phyloP scores from a whole-genome alignment of 2,329 filamentous ascomycete species.

The Fusarium dimerum region DNA sequence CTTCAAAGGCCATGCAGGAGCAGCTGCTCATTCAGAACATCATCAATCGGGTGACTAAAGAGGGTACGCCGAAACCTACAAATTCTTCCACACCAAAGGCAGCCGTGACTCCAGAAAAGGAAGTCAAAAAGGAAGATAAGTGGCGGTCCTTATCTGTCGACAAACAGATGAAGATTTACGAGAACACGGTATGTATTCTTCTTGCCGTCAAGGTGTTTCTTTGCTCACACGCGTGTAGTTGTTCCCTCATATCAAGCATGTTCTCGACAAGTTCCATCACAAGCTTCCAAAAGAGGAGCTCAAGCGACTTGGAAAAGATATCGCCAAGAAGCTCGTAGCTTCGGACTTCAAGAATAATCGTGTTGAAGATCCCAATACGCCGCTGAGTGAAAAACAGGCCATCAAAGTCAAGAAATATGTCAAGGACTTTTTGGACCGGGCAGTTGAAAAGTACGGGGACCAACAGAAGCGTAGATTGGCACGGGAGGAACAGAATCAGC shows the following conservation, averaged over 20 bases:
- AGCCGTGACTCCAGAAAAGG: constrained; percentile 53
- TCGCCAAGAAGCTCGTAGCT: constrained; percentile 85
- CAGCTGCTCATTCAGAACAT: constrained; percentile 80
- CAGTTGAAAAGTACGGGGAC: constrained; percentile 71
- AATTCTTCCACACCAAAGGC: constrained; percentile 67
- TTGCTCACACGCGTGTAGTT: constrained; percentile 55
- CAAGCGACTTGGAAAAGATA: constrained; percentile 64
- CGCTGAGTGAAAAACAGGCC: constrained; percentile 73
- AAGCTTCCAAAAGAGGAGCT: constrained; percentile 81
- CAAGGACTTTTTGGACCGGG: constrained; percentile 84
- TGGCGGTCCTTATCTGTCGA: constrained; percentile 72
- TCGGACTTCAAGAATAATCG: constrained; percentile 89
- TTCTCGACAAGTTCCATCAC: constrained; percentile 83
- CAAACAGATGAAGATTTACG: constrained; percentile 94
- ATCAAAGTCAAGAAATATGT: constrained; percentile 83
- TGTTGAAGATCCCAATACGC: constrained; percentile 75
- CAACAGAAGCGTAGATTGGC: constrained; percentile 66
- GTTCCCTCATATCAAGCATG: constrained; percentile 80
- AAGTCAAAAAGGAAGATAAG: constrained; percentile 67
- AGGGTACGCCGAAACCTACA: constrained; percentile 51
- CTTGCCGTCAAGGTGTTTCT: too few relatives aligned
- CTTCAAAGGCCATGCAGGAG: constrained; percentile 63
- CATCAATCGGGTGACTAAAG: constrained; percentile 80
- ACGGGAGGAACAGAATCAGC: constrained; percentile 30
- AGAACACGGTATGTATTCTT: constrained; percentile 73